Evolutionary conservation across 2,329 filamentous ascomycete genomes (phyloP).

Genomic region (Colletotrichum eremochloae): DNA sequence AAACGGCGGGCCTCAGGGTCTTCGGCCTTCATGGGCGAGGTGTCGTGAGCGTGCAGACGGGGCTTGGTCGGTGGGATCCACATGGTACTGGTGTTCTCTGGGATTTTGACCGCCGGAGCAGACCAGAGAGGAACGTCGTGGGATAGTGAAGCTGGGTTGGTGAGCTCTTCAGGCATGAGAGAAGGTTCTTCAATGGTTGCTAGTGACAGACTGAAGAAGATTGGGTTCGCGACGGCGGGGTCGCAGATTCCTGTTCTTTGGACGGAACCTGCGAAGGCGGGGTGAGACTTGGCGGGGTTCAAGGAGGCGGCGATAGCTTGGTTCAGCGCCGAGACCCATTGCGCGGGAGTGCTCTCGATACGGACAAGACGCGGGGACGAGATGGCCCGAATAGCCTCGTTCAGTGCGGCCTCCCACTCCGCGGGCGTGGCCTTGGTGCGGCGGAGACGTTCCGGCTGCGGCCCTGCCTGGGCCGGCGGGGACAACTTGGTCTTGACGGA

Average conservation of each 20-base stretch:
- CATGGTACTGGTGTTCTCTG: conserved; percentile 21
- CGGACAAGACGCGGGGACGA: conserved; percentile 17
- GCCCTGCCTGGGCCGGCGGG: not conserved
- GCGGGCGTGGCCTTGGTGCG: conserved; percentile 28
- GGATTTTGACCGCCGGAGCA: conserved; percentile 2
- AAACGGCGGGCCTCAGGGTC: conserved; percentile 29
- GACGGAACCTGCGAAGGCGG: conserved; percentile 4
- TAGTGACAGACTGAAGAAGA: not conserved
- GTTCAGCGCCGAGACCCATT: conserved; percentile 42
- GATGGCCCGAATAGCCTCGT: conserved; percentile 20
- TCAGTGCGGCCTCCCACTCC: conserved; percentile 41
- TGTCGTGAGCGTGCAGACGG: conserved; percentile 14
- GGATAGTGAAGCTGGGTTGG: not conserved
- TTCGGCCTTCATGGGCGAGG: conserved; percentile 25
- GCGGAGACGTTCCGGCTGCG: conserved; percentile 11
- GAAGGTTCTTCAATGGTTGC: too few relatives aligned
- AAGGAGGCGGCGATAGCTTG: conserved; percentile 31
- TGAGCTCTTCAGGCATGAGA: not conserved
- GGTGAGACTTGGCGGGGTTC: conserved; percentile 32
- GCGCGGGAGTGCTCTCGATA: conserved; percentile 24
- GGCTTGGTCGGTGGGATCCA: conserved; percentile 26
- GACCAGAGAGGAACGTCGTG: conserved; percentile 40
- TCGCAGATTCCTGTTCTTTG: not conserved
- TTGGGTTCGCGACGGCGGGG: conserved; percentile 11
- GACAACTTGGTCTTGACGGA: conserved; percentile 7